Percentiles rank a stretch among this genome's conserved stretches.
Conservation (phyloP, 768 basidiomycete species). For the Candolleomyces aberdarensis region DNA sequence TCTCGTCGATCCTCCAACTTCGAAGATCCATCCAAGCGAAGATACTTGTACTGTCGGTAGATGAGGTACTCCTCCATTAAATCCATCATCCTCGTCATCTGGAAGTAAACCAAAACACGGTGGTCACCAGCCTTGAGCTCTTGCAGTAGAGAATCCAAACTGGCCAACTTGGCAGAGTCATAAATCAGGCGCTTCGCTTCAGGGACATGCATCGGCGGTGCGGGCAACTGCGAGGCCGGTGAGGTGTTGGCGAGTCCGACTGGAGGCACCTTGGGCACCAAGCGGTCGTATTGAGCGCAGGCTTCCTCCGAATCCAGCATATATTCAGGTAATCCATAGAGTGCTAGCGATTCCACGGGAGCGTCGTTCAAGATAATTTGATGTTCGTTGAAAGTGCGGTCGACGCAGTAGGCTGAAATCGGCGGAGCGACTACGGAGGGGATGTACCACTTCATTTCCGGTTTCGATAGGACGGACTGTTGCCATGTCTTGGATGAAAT, state of each 20-base stretch:
- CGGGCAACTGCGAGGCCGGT: conserved; percentile 69
- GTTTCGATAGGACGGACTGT: conserved; percentile 78
- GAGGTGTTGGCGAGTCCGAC: conserved; percentile 68
- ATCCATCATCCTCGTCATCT: conserved; percentile 99
- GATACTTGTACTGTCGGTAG: conserved; percentile 93
- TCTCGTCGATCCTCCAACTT: conserved; percentile 95
- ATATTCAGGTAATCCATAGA: conserved; percentile 81
- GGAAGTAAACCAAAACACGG: conserved; percentile 95
- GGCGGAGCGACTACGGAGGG: conserved; percentile 86
- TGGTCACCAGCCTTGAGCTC: conserved; percentile 93
- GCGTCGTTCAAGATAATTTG: conserved; percentile 60
- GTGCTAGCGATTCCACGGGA: conserved; percentile 67
- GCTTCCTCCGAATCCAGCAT: conserved; percentile 57
- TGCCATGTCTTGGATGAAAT: conserved; percentile 65
- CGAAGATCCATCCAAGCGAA: conserved; percentile 89
- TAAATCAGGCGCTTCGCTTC: conserved; percentile 93
- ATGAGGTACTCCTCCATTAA: conserved; percentile 98
- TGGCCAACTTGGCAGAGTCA: conserved; percentile 94
- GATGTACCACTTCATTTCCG: conserved; percentile 78
- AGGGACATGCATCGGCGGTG: conserved; percentile 86
- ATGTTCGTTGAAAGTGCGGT: conserved; percentile 76
- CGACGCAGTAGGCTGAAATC: conserved; percentile 65
- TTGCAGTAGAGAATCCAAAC: conserved; percentile 83
- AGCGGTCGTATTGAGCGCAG: conserved; percentile 40
- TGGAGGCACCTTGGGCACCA: conserved; percentile 60